Base-by-base conservation (phyloP, 192 early-diverging fungal genomes). In the Rhizoclosmatium sp. region DNA sequence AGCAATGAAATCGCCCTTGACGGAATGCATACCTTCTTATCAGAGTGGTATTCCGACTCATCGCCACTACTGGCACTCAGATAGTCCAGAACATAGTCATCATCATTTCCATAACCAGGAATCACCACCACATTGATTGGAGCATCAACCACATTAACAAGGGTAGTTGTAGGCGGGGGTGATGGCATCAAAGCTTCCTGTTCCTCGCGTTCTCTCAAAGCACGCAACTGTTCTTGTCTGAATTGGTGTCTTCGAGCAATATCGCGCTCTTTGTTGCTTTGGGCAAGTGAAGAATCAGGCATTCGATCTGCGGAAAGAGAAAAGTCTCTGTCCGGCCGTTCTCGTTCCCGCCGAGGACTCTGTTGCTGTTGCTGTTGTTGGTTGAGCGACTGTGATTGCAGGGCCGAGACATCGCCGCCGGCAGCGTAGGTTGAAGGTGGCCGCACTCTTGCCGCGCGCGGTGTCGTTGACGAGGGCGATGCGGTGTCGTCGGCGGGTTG, bases 181-280 rank as follows among this genome's bases (percentile, higher is more conserved):
- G 54, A 56, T 56, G 54, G 54, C 31, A 31, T 31, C 10, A 14
- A 14, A n/a, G 44, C 72, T 62, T 75, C 72, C 21, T 41, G 14
- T 1, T 60, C 72, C 47, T 75, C 72, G 42, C 72, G 56, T 59
- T 75, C 72, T 9, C 59, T n/a, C 72, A 75, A 59, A 31, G 16
- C 9, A 10, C 59, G 56, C 61, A 75, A 59, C 72, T 75, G 72
- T 3, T 75, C 72, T 31, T 62, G 72, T 2, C 72, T 16, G 47
- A 61, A 75, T 59, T 62, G 72, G 61, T 75, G 72, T n/a, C 72
- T 59, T 16, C 72, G 58, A 7, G 56, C 59, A 62, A 75, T 75
- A 42, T 75, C 72, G 72, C 72, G 72, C 72, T 75, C 72, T 42
- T 75, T 75, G 72, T n/a, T n/a, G n/a, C 49, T 59, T 16, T 7